Base-by-base conservation (phyloP, 331 rosid genomes). In the Cydonia oblonga region DNA sequence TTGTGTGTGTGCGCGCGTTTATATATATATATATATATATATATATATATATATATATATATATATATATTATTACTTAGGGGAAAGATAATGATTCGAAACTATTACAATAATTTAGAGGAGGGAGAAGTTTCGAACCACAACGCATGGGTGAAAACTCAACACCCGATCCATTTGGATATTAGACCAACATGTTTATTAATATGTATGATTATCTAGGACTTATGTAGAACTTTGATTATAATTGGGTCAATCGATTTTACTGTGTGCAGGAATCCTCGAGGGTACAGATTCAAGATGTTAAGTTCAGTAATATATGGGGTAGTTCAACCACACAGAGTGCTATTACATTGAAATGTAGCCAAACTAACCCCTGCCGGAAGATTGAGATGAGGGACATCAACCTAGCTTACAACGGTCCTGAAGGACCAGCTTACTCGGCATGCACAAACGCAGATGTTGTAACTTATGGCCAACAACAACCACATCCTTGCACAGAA, bases 271-370 rank as follows among this genome's bases (percentile, higher is more conserved):
- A 82, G 84, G 66, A 72, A 20, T 23, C 29, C 6, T 84, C 85
- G 4, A 10, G 24, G 19, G 81, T 80, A 19, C 74, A 74, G 53
- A 75, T 84, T 57, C 19, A n/a, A 9, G 75, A 71, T 25, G 78
- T 77, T 0, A 38, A 24, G 32, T 84, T 64, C 38, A 59, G 26
- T 38, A 63, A 72, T 78, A 84, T 84, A 6, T 12, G 40, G 46
- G 85, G 85, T 0, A 84, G 9, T 22, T 77, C 81, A 2, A 64
- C 8, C 7, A 13, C 83, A 40, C 20, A 56, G 29, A n/a, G 24
- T 9, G 79, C 81, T 19, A 73, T 79, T 14, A 20, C 46, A 23
- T 61, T 82, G 2, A 38, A 40, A 9, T 82, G 86, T 76, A 82
- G 80, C 64, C 20, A 19, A n/a, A 62, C 54, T 19, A 20, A 5